These are phyloP conservation scores for Ogataea haglerorum DNA, from an alignment of 805 yeast species.

Conservation along the genomic window DNA sequence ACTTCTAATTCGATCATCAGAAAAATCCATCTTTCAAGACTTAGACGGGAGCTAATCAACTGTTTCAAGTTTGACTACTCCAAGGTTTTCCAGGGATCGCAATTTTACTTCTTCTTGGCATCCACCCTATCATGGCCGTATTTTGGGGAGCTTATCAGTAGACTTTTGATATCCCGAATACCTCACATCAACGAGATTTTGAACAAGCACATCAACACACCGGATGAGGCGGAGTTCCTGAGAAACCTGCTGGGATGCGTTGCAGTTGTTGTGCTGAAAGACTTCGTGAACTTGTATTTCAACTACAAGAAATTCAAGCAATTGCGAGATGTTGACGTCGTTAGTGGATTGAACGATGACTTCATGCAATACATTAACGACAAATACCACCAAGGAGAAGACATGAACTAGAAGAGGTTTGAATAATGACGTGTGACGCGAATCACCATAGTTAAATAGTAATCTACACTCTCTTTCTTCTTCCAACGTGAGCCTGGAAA, in stretches of 20 bases:
- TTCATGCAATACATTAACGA: conserved; percentile 14
- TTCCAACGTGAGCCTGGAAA: conserved; percentile 97
- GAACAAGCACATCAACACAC: conserved; percentile 28
- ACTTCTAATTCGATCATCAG: conserved; percentile 12
- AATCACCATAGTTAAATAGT: conserved; percentile 9
- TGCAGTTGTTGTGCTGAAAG: conserved; percentile 30
- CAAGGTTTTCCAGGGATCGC: conserved; percentile 22
- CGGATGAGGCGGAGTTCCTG: conserved; percentile 36
- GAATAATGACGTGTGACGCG: conserved; percentile 3
- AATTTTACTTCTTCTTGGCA: conserved; percentile 17
- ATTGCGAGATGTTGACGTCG: conserved; percentile 24
- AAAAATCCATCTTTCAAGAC: conserved; percentile 18
- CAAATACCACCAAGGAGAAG: conserved; percentile 6
- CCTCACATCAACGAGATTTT: conserved; percentile 23
- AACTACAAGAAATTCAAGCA: conserved; percentile 32
- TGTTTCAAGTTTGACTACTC: conserved; percentile 32
- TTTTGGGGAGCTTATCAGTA: conserved; percentile 28
- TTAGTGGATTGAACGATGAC: conserved; percentile 15
- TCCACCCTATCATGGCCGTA: conserved; percentile 35
- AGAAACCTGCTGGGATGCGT: conserved; percentile 36
- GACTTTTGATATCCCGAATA: conserved; percentile 19
- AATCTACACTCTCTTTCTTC: conserved; percentile 62
- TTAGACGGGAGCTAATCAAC: conserved; percentile 27
- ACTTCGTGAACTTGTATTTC: conserved; percentile 30
- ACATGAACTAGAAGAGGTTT: not conserved